Base-by-base conservation (phyloP, 768 basidiomycete species). In the Guyanaporus albipodus region DNA sequence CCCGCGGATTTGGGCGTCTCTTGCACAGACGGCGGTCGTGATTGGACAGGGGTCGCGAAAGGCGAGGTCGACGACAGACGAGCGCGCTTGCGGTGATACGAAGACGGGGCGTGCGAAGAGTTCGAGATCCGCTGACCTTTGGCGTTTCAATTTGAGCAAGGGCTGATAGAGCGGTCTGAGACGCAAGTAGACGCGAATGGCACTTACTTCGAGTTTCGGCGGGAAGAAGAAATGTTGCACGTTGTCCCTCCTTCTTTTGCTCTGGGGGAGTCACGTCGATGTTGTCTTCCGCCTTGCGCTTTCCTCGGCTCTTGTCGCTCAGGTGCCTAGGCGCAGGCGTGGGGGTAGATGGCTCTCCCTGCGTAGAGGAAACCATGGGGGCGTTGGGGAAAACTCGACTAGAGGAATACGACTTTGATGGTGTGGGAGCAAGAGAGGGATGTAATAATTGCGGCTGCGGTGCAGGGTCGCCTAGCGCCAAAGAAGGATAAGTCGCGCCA, bases 231-330 rank as follows among this genome's bases (percentile, higher is more conserved):
- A 86, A 87, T 6, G 82, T 86, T 31, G 85, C 70, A 40, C 69
- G 74, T 32, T 73, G 70, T 1, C 48, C 64, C 48, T 75, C 73
- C 60, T 73, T 77, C 48, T 71, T 70, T 46, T 73, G 77, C 57
- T 84, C 83, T 7, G 84, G 82, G 27, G 84, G 83, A 3, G 85
- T 85, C 26, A 75, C 68, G 49, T 82, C 83, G n/a, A 80, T 70
- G 53, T 85, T 75, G 51, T 87, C 85, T 35, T 85, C 83, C 6
- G 83, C 85, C 60, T 87, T 88, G 50, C 86, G 72, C 63, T 88
- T 88, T 7, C 82, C 82, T 55, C 72, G 78, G 27, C 65, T 59
- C 48, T 62, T 66, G 47, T 72, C 65, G 43, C 67, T 64, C 4
- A 55, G 48, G 33, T 55, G 55, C 50, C 68, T 64, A 44, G 61